These are phyloP conservation scores for Dryas integrifolia DNA, from an alignment of 331 rosid genomes.

Conservation along the genomic window DNA sequence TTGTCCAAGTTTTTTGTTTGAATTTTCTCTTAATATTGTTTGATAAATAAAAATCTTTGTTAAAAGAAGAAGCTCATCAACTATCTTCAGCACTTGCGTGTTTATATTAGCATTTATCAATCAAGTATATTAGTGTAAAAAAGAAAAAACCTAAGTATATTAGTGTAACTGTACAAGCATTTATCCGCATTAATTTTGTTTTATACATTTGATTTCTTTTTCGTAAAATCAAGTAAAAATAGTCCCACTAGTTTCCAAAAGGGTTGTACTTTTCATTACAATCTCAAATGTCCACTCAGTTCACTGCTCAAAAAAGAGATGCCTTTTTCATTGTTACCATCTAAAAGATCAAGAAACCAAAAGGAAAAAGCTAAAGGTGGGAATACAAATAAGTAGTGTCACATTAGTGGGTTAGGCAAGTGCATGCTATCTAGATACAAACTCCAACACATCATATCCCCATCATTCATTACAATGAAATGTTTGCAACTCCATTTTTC, in stretches of 20 bases:
- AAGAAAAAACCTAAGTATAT: neutral
- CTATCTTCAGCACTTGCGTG: neutral
- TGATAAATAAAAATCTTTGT: too few species aligned
- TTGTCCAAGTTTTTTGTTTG: too few species aligned
- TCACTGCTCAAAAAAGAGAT: constrained; percentile 23
- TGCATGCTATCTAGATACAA: neutral
- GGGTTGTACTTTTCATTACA: constrained; percentile 20
- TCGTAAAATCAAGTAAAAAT: constrained; percentile 5
- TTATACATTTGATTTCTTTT: neutral
- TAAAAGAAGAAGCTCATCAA: neutral
- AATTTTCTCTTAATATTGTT: too few species aligned
- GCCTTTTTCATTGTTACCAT: constrained; percentile 21
- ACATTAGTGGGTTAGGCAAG: constrained; percentile 42
- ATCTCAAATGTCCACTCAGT: constrained; percentile 23
- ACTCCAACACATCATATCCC: constrained; percentile 13
- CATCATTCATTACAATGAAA: constrained; percentile 6
- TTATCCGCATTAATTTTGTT: neutral
- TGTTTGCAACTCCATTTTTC: too few species aligned
- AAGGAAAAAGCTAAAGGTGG: constrained; percentile 17
- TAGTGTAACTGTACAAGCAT: neutral
- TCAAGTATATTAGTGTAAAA: too few species aligned
- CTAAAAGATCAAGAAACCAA: constrained; percentile 14
- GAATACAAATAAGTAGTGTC: constrained; percentile 22
- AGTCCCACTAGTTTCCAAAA: constrained; percentile 26
- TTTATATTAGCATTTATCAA: neutral